phyloP scores from a whole-genome alignment of 163 green algal species.

The Scenedesmus sp. region DNA sequence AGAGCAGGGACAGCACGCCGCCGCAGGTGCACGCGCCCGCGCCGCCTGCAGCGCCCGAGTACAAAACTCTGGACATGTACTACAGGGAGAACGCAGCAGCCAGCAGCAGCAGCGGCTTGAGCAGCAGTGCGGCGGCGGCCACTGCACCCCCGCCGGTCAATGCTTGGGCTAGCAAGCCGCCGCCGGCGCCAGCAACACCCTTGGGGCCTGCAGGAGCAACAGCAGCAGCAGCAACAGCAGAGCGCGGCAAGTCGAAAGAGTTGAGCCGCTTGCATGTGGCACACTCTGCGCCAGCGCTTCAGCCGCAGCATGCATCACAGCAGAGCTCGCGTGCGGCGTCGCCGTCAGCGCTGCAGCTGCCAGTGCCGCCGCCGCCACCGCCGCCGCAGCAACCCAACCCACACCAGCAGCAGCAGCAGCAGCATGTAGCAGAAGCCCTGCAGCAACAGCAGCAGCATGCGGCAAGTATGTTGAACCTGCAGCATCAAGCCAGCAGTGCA shows the following conservation, averaged over 20 bases:
- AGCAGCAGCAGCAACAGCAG: constrained; percentile 14
- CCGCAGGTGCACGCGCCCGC: neutral
- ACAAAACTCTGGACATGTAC: constrained; percentile 49
- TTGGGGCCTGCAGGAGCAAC: constrained; percentile 24
- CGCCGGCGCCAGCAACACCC: constrained; percentile 33
- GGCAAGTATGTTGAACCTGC: neutral
- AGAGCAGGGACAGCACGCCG: constrained; percentile 6
- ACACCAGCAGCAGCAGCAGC: constrained; percentile 42
- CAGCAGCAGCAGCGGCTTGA: constrained; percentile 39
- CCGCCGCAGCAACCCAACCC: neutral
- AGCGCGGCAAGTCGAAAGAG: neutral
- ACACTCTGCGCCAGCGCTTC: neutral
- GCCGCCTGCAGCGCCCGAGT: constrained; percentile 35
- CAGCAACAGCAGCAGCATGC: constrained; percentile 6
- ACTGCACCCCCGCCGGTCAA: constrained; percentile 36
- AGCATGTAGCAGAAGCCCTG: neutral
- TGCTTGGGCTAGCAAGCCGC: constrained; percentile 31
- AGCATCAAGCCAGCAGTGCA: constrained; percentile 18
- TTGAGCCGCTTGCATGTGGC: neutral
- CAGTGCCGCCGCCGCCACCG: neutral
- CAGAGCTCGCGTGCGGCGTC: neutral
- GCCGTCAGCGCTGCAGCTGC: neutral
- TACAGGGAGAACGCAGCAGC: constrained; percentile 35
- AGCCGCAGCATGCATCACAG: neutral
- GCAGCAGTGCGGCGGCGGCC: neutral